Evolutionary conservation across 2,329 filamentous ascomycete genomes (phyloP), one percentile per base, ranked within the genome.

Genomic region (Aspergillus niger): DNA sequence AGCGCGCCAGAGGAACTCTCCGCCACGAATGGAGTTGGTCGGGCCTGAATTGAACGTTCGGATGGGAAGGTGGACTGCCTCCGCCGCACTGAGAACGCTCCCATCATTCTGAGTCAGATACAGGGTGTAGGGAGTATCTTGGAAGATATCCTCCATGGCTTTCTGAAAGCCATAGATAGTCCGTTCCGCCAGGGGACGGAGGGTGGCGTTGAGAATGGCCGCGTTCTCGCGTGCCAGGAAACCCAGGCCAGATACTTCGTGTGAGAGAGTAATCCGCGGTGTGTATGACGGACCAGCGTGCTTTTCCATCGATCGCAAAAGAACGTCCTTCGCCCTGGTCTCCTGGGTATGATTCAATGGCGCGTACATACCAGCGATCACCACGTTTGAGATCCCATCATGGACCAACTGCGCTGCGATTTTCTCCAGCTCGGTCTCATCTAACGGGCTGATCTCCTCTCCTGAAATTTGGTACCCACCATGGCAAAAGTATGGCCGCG

Each of bases 91-190:
- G 3, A 84, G 72, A 13, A 84, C 72, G 2, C 80, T 83, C 1
- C 82, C 82, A 64, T 83, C 81, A 50, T 84, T 84, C 58, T 83
- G 81, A 0, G 82, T 83, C 15, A 84, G 76, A 63, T 82, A 84
- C 0, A 83, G 70, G 3, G 39, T 59, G 6, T 17, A 55, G 0
- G 80, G 78, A 58, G 78, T 82, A 10, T 51, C 8, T 5, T 54
- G 24, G 65, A 83, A 71, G 4, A 82, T 73, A 17, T 72, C 73
- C 59, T 75, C 76, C 71, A 82, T 83, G 3, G 81, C 81, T 41
- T 69, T 63, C 50, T 77, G 76, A 60, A 83, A 83, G 1, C 77
- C 76, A 17, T 74, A 73, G 17, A 83, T 80, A 0, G 81, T 83
- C 41, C 73, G 71, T 54, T 79, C 73, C 1, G 81, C 81, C 65